Evolutionary conservation across 371 early-diverging fungal genomes (phyloP), one percentile per base, ranked within the genome.

Genomic region (Mucor circinelloides): DNA sequence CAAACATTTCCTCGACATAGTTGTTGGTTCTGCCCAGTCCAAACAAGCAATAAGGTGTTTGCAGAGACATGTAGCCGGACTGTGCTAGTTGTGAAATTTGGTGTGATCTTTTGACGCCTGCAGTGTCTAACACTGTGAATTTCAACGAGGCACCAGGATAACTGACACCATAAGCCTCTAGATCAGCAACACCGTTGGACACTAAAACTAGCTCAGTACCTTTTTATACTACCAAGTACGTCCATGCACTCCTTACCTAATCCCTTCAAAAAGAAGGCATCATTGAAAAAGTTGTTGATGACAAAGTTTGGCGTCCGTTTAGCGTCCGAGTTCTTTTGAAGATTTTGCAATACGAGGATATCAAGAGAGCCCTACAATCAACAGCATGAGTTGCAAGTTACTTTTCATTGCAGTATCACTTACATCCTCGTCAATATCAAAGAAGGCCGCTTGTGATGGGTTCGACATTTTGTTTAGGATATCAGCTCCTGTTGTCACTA

Each of bases 11-110:
- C 67, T 96, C 95, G 3, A 97, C 91, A 78, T 97, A 96, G 66
- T 96, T 96, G 77, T 96, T 97, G 2, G 96, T 97, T 65, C 97
- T 79, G 0, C 97, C 97, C 4, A 97, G 85, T 6, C 97, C 97
- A 69, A 95, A 88, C 5, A 94, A 78, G 23, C 87, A 86, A 46
- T 94, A 94, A 0, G 97, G 96, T n/a, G 93, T 87, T n/a, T 87
- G 85, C 9, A 95, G 74, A 1, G 91, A 70, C 38, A 87, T 69
- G 76, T 95, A 95, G 8, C 88, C 84, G 3, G 93, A 83, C 67
- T 94, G 94, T 1, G 94, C 85, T 31, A 91, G 75, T 74, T 96
- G 97, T 0, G 91, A 86, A 6, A 91, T 89, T 86, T 92, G 92
- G 28, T 89, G 90, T 0, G 91, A 92, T 44, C 93, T 87, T 67